Evolutionary conservation across 768 basidiomycete species (phyloP).

Genomic region (Rubroboletus satanas): DNA sequence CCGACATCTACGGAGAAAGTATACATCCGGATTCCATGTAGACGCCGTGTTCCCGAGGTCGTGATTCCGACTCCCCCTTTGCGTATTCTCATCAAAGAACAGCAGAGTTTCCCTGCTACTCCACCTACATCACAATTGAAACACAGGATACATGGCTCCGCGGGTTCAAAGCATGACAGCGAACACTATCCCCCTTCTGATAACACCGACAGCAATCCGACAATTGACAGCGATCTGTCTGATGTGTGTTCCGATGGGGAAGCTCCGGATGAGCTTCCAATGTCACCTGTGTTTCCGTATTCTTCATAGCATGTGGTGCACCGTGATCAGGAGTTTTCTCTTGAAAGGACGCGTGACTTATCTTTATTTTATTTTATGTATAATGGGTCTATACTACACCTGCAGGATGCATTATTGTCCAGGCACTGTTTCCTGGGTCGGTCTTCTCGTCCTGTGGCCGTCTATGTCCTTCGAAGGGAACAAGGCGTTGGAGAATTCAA

Average conservation of each 20-base stretch:
- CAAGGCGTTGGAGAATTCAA: too few relatives aligned
- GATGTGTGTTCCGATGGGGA: conserved; percentile 25
- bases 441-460: too few relatives aligned
- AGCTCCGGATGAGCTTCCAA: conserved; percentile 26
- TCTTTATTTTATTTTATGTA: conserved; percentile 35
- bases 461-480: too few relatives aligned
- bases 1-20: conserved; percentile 23
- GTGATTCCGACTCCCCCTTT: conserved; percentile 15
- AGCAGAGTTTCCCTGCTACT: conserved; percentile 14
- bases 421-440: neutral
- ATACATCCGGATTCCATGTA: conserved; percentile 23
- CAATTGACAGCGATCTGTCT: conserved; percentile 25
- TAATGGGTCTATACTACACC: conserved; percentile 6
- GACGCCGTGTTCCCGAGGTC: conserved; percentile 18
- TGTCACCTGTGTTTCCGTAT: conserved; percentile 2
- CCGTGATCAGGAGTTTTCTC: conserved; percentile 3
- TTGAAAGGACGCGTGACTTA: conserved; percentile 17
- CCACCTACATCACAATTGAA: conserved; percentile 23
- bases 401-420: neutral
- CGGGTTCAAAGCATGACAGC: conserved; percentile 13
- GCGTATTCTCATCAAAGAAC: conserved; percentile 13
- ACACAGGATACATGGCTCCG: conserved; percentile 18
- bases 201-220: conserved; percentile 13
- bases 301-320: conserved; percentile 15
- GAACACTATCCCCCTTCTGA: conserved; percentile 25